Evolutionary conservation across 768 basidiomycete species (phyloP).

Genomic region (Mycena amicta): DNA sequence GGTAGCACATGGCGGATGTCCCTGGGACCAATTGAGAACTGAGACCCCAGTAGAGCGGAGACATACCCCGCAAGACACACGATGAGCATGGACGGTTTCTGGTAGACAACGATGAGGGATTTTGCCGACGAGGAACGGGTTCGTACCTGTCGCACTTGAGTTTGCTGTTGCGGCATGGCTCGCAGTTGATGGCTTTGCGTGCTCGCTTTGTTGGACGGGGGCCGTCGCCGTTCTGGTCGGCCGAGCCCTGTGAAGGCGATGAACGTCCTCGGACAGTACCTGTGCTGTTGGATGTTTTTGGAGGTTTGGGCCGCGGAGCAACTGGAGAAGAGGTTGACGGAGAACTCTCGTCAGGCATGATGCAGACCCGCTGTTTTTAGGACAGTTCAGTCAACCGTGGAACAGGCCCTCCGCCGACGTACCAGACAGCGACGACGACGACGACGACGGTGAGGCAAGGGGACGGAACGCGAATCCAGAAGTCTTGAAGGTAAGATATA

Average conservation of each 20-base stretch:
- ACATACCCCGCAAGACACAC: constrained; percentile 77
- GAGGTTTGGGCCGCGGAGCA: constrained; percentile 42
- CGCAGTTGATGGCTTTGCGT: constrained; percentile 87
- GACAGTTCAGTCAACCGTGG: constrained; percentile 32
- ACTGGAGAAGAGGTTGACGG: constrained; percentile 39
- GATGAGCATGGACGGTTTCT: constrained; percentile 90
- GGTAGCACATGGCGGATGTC: constrained; percentile 80
- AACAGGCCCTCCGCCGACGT: not conserved
- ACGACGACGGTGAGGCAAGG: not conserved
- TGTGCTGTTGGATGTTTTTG: constrained; percentile 37
- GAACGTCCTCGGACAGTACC: constrained; percentile 54
- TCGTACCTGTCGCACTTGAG: constrained; percentile 80
- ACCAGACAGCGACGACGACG: not conserved
- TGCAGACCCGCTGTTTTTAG: constrained; percentile 29
- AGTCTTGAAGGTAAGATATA: not conserved
- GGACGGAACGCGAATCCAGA: not conserved
- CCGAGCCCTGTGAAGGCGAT: no score
- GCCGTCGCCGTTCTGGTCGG: constrained; percentile 53
- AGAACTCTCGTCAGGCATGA: constrained; percentile 42
- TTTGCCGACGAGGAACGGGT: constrained; percentile 6
- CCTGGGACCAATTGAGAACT: constrained; percentile 48
- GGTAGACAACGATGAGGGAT: constrained; percentile 8
- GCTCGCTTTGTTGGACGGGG: constrained; percentile 80
- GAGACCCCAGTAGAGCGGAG: constrained; percentile 11
- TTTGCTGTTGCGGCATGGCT: constrained; percentile 85